phyloP scores from a whole-genome alignment of 306 rosid species.

The Cicer pinnatifidum region DNA sequence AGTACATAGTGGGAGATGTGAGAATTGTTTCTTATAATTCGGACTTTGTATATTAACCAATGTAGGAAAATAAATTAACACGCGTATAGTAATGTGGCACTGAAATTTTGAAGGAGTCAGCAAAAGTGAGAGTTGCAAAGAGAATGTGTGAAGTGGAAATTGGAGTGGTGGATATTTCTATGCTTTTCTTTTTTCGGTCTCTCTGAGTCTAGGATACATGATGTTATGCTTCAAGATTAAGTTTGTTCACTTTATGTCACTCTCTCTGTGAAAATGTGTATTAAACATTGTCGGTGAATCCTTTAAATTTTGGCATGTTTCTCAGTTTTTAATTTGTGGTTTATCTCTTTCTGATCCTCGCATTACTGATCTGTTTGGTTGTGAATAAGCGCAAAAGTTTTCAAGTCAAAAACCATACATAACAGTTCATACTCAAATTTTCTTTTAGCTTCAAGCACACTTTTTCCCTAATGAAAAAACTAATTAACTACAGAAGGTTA shows the following conservation, averaged over 20 bases:
- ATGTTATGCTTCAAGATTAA: conserved; percentile 1
- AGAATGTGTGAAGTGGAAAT: conserved; percentile 12
- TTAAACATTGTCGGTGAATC: background rate
- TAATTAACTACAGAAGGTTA: conserved; percentile 5
- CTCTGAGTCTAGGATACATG: background rate
- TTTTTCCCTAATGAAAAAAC: background rate
- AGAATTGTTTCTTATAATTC: conserved; percentile 25
- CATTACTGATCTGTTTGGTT: background rate
- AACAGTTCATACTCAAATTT: background rate
- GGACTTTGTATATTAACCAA: background rate
- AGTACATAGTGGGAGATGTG: background rate
- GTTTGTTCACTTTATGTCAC: background rate
- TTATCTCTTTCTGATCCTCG: background rate
- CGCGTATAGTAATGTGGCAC: background rate
- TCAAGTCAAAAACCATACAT: conserved; percentile 3
- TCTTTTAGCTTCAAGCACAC: background rate
- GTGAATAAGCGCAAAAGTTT: background rate
- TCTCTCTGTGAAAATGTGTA: conserved; percentile 7
- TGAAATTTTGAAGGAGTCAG: background rate
- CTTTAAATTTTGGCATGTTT: conserved; percentile 3
- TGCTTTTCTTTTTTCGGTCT: background rate
- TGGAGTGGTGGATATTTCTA: background rate
- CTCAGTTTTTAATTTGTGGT: background rate
- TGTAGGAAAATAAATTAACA: background rate
- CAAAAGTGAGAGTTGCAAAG: background rate